These are phyloP conservation scores for Paraphoma chrysanthemicola DNA, from an alignment of 2,329 filamentous ascomycete species.

Conservation along the genomic window DNA sequence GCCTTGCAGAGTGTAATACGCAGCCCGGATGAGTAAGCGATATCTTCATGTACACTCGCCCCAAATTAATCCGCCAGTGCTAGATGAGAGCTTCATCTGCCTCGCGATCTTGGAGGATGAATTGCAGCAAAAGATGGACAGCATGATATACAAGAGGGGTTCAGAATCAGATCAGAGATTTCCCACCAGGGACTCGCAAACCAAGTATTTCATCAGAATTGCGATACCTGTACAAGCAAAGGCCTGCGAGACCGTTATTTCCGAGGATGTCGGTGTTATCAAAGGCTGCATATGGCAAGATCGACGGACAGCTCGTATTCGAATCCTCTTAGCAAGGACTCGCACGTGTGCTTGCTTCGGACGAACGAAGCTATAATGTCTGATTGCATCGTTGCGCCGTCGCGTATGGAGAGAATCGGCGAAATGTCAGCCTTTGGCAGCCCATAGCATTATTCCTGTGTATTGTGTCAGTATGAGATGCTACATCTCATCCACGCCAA, in stretches of 20 bases:
- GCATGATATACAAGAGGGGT: too few species aligned
- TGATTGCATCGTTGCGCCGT: neutral
- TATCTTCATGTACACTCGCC: neutral
- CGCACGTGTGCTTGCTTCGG: too few species aligned
- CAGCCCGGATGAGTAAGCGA: neutral
- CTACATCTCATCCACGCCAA: neutral
- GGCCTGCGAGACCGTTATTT: neutral
- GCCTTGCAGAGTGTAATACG: neutral
- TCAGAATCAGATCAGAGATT: too few species aligned
- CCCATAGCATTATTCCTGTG: too few species aligned
- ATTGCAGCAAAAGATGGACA: neutral
- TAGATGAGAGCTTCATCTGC: neutral
- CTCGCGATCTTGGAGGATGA: too few species aligned
- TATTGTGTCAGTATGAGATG: neutral
- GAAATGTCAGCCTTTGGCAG: too few species aligned
- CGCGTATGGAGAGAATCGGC: neutral
- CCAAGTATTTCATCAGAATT: neutral
- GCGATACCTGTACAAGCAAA: neutral
- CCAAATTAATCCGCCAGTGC: neutral
- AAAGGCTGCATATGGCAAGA: neutral
- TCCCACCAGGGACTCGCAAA: neutral
- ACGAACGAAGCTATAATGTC: neutral
- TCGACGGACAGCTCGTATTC: neutral
- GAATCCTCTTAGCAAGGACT: neutral
- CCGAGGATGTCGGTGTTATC: neutral